A percentile compares a stretch with the other conserved stretches of the same genome.
These are phyloP conservation scores for Polyporus arcularius DNA, from an alignment of 768 basidiomycete species.

Conservation along the genomic window DNA sequence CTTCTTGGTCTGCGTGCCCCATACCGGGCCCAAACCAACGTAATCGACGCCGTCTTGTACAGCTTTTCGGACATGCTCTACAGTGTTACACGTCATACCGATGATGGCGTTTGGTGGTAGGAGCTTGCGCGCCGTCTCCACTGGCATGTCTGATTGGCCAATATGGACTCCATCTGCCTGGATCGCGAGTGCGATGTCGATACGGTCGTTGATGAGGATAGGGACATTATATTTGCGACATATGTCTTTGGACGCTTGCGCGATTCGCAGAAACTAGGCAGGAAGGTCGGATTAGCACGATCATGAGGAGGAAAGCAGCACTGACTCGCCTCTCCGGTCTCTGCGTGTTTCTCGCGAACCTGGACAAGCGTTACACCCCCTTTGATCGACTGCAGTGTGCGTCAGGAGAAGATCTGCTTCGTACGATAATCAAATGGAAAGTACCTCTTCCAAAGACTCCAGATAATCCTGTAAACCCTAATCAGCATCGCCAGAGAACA, in stretches of 20 bases:
- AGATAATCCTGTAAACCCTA: slow-evolving; percentile 56
- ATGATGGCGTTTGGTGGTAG: slow-evolving; percentile 73
- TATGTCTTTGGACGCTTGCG: slow-evolving; percentile 63
- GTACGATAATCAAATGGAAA: background rate
- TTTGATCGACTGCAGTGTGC: slow-evolving; percentile 57
- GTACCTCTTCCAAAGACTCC: slow-evolving; percentile 74
- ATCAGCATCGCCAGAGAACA: background rate
- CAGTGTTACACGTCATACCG: slow-evolving; percentile 76
- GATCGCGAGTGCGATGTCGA: slow-evolving; percentile 84
- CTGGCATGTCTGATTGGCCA: slow-evolving; percentile 86
- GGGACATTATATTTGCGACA: slow-evolving; percentile 80
- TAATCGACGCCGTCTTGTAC: slow-evolving; percentile 74
- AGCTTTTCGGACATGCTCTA: slow-evolving; percentile 64
- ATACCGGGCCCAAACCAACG: slow-evolving; percentile 86
- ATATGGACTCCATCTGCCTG: slow-evolving; percentile 82
- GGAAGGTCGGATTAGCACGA: background rate
- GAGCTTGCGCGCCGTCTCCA: slow-evolving; percentile 61
- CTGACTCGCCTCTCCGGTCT: slow-evolving; percentile 74
- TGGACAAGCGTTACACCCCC: slow-evolving; percentile 93
- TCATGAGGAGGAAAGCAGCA: background rate
- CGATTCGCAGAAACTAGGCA: slow-evolving; percentile 74
- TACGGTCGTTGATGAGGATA: slow-evolving; percentile 82
- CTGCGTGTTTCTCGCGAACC: slow-evolving; percentile 80
- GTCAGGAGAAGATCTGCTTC: background rate
- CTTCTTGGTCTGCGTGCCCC: slow-evolving; percentile 78